phyloP scores from a whole-genome alignment of 345 rosid species.

The Citrus sp. region DNA sequence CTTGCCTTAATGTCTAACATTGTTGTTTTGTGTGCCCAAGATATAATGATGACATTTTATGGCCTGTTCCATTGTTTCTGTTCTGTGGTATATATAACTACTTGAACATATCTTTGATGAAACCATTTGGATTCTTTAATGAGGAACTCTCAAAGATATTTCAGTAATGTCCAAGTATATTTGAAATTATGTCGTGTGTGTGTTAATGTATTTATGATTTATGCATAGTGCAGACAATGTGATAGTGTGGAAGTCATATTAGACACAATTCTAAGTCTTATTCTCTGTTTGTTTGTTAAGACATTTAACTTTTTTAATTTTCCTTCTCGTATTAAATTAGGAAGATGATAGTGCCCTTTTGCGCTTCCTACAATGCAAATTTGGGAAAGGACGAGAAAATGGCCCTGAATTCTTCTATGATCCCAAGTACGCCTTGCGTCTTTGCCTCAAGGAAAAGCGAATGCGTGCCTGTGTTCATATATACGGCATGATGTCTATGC shows the following conservation, averaged over 20 bases:
- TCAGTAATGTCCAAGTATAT: background rate
- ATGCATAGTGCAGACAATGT: background rate
- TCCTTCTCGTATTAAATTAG: conserved; percentile 29
- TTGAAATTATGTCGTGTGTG: background rate
- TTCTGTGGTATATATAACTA: background rate
- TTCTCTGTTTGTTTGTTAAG: background rate
- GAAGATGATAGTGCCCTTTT: conserved; percentile 94
- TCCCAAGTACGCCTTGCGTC: conserved; percentile 95
- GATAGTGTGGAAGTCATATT: background rate
- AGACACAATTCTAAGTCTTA: background rate
- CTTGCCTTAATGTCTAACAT: background rate
- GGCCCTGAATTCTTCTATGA: conserved; percentile 96
- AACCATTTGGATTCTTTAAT: background rate
- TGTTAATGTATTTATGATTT: background rate
- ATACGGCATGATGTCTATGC: conserved; percentile 99
- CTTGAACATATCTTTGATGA: background rate
- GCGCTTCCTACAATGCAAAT: conserved; percentile 94
- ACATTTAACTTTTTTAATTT: conserved; percentile 7
- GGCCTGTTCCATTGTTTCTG: background rate
- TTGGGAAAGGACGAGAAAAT: conserved; percentile 86
- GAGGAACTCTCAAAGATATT: background rate
- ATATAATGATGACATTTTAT: background rate
- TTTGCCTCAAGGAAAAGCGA: conserved; percentile 93
- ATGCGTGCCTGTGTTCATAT: conserved; percentile 97
- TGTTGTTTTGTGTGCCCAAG: background rate